These are phyloP conservation scores for Eragrostis curvula DNA, from an alignment of 176 grass and related monocot species.

Conservation along the genomic window DNA sequence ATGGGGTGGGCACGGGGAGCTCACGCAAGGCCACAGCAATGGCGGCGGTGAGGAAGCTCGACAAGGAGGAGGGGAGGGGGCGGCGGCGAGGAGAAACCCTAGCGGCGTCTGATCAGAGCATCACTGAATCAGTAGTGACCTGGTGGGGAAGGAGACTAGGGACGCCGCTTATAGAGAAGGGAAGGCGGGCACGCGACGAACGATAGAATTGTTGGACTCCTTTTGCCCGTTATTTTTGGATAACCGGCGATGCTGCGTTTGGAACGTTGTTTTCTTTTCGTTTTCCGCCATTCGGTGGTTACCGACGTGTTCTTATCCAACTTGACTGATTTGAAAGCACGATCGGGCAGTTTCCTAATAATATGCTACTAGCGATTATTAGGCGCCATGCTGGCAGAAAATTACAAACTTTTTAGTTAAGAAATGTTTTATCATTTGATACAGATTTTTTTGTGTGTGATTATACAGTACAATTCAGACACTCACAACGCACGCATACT, in stretches of 20 bases:
- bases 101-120: slow-evolving; percentile 33
- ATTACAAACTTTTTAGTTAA: neutral
- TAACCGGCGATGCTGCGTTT: neutral
- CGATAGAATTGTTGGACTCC: neutral
- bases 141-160: neutral
- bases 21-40: slow-evolving; percentile 35
- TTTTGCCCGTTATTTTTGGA: neutral
- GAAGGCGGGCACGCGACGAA: neutral
- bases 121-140: neutral
- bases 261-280: neutral
- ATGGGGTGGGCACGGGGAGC: slow-evolving; percentile 9
- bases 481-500: too few relatives aligned
- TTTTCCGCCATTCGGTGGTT: neutral
- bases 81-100: slow-evolving; percentile 40
- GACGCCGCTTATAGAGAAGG: neutral
- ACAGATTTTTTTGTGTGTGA: too few relatives aligned
- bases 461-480: too few relatives aligned
- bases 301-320: neutral
- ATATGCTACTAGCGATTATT: neutral
- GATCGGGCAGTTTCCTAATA: neutral
- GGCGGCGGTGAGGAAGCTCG: slow-evolving; percentile 13
- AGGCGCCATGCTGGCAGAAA: neutral
- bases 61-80: neutral
- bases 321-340: neutral
- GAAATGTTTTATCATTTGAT: too few relatives aligned